Base-by-base conservation (phyloP, 257 asterid species). In the Solanum arcanum region DNA sequence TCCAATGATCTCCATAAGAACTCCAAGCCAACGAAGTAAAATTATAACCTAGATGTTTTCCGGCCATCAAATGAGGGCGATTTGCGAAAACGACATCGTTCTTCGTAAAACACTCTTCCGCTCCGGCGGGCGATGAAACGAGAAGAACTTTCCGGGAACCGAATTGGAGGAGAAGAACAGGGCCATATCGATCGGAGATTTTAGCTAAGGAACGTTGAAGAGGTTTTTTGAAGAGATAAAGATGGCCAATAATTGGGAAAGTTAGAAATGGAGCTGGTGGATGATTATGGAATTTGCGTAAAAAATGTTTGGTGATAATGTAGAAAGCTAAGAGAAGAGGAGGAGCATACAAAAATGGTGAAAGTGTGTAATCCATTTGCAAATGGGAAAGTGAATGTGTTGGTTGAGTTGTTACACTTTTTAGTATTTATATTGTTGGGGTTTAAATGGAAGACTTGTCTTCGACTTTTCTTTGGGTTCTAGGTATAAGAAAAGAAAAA, bases 101-200 rank as follows among this genome's bases (percentile, higher is more conserved):
- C 83, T 88, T 89, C 80, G 91, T 83, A 33, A 94, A 89, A 41
- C 98, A 94, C 33, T 94, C 96, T 87, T 94, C 97, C 25, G 96
- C 96, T 9, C 93, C 91, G 1, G 94, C 69, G 15, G 97, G 91
- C 23, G 96, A 94, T 72, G 98, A 94, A 42, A 95, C 98, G 35
- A 94, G 88, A 56, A 95, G 97, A 80, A 94, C 94, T 42, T 86
- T 91, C 80, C 97, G 96, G 52, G 94, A 91, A 39, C 97, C 98
- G 83, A 95, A 90, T 9, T 90, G 75, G 88, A 94, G 95, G 87
- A 94, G 92, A 7, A 91, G 77, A 16, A 93, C 87, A 9, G 95
- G 91, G 87, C 98, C 98, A 83, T 92, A 80, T 37, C 89, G 91
- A 66, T 66, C 59, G 87, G 97, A 91, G 76, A 95, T 86, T 4